These are phyloP conservation scores for Orobanche coerulescens DNA, from an alignment of 257 asterid genomes.

Conservation along the genomic window DNA sequence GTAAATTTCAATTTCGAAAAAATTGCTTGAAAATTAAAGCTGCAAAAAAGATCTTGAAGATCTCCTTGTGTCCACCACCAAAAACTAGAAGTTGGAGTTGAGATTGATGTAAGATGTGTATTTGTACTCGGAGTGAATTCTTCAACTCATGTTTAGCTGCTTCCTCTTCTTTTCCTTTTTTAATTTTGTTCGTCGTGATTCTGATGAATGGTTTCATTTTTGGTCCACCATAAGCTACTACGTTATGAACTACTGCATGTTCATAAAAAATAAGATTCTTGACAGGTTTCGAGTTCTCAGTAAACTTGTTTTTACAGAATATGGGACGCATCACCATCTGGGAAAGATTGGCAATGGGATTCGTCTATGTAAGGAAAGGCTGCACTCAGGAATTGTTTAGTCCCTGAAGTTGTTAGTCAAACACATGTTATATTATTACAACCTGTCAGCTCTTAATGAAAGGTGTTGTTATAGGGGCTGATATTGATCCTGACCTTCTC, in stretches of 20 bases:
- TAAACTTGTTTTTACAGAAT: conserved; percentile 38
- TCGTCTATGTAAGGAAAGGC: conserved; percentile 53
- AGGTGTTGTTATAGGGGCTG: conserved; percentile 54
- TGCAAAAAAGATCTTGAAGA: no score
- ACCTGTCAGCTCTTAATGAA: conserved; percentile 11
- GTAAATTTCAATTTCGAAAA: no score
- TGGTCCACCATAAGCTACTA: neutral
- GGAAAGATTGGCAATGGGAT: conserved; percentile 89
- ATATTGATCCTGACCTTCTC: conserved; percentile 91
- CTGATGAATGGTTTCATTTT: neutral
- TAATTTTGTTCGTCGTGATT: no score
- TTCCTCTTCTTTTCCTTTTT: neutral
- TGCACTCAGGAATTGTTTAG: neutral
- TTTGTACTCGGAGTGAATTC: neutral
- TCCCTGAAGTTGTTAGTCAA: conserved; percentile 1
- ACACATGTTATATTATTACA: conserved; percentile 4
- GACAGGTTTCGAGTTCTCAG: conserved; percentile 10
- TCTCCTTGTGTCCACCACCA: no score
- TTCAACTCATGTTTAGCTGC: neutral
- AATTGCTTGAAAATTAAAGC: no score
- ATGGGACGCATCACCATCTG: conserved; percentile 64
- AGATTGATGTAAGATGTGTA: no score
- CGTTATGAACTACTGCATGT: conserved; percentile 1
- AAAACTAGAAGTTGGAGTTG: no score
- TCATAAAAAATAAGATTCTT: neutral